Base-by-base conservation (phyloP, 495 filamentous ascomycete genomes). In the Penicillium manginii region DNA sequence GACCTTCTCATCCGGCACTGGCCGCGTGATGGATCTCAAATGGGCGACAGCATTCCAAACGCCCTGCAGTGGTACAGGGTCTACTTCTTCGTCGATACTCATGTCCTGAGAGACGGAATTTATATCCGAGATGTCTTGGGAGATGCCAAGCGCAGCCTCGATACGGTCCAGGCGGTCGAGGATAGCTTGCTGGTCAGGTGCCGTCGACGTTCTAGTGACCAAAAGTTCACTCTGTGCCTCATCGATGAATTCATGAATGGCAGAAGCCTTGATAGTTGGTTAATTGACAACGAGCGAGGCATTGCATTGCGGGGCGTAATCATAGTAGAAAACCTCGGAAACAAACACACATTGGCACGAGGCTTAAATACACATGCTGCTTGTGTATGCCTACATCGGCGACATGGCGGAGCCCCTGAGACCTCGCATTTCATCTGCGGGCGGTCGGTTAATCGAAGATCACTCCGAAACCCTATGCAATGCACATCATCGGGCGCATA, bases 361-460 rank as follows among this genome's bases (percentile, higher is more conserved):
- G 73, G 74, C 52, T 73, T 74, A 55, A 78, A 78, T 15, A 78
- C 55, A 58, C 74, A 78, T 29, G 70, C 40, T 6, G 65, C 57
- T n/a, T 68, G 65, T 43, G 57, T 67, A n/a, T 64, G 64, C 45
- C 62, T 57, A 52, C 75, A 78, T 52, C 75, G 67, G 39, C 70
- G 71, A 62, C 73, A 76, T 14, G 73, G 70, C 39, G 72, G 63
- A 37, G 58, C 31, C n/a, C 70, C 72, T 40, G 73, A 70, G 1
- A 76, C 70, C 52, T 75, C 70, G 63, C 75, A 78, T 71, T 68
- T 72, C 75, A 78, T 78, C 71, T 73, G 17, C 19, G 21, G 11
- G 1, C 15, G 32, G 51, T 62, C 39, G 32, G 51, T 62, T 32
- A 63, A 54, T 50, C 32, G 18, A n/a, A 7, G 17, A 10, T 49